Evolutionary conservation across 345 rosid species (phyloP).

Genomic region (Populus deltoides): DNA sequence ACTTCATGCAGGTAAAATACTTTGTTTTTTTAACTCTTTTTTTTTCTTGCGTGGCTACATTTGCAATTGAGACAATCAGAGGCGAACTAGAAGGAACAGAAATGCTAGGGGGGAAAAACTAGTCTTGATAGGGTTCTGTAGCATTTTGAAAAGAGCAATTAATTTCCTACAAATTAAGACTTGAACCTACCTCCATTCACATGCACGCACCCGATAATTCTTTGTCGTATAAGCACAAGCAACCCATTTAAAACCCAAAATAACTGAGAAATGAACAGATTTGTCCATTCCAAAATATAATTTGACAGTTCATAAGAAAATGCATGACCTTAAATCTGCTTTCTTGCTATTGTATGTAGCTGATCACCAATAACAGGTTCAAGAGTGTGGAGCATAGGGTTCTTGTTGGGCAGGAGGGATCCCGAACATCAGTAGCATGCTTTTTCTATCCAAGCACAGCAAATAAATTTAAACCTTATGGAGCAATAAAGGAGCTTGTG

Average conservation of each 20-base stretch:
- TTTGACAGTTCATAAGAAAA: not conserved
- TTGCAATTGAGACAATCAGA: not conserved
- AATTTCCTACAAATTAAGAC: not conserved
- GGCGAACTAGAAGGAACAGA: no score
- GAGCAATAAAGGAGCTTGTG: constrained; percentile 42
- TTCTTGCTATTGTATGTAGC: constrained; percentile 6
- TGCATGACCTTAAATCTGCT: not conserved
- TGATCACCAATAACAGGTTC: constrained; percentile 34
- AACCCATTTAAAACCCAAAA: not conserved
- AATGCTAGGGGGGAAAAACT: not conserved
- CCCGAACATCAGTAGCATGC: constrained; percentile 37
- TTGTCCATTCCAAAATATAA: not conserved
- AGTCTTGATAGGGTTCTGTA: not conserved
- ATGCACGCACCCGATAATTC: not conserved
- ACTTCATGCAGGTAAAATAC: constrained; percentile 45
- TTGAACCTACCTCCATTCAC: not conserved
- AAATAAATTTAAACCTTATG: constrained; percentile 27
- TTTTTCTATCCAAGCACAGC: constrained; percentile 39
- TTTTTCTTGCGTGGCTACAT: no score
- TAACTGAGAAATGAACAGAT: not conserved
- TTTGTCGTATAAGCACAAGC: not conserved
- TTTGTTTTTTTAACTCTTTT: not conserved
- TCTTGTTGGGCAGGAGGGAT: constrained; percentile 11
- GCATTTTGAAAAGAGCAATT: not conserved
- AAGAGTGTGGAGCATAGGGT: constrained; percentile 45